A percentile compares a stretch with the other conserved stretches of the same genome.
These are phyloP conservation scores for Fusarium pseudoanthophilum DNA, from an alignment of 2,329 filamentous ascomycete species.

Conservation along the genomic window DNA sequence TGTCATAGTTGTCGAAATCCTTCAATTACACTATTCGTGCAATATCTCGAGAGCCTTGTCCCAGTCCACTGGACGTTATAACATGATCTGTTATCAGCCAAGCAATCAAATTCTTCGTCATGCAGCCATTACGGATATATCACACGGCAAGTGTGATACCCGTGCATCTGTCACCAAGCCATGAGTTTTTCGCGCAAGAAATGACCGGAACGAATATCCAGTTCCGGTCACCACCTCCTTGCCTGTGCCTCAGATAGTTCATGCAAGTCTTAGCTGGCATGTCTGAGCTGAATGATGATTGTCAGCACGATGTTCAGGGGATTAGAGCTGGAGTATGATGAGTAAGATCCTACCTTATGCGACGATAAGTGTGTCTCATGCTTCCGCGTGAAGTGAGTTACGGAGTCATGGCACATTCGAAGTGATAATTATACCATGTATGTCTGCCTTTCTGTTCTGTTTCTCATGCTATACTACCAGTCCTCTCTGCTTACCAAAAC, in stretches of 20 bases:
- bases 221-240: constrained; percentile 2
- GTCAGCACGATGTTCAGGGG: constrained; percentile 14
- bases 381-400: background rate
- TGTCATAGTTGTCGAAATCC: background rate
- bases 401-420: constrained; percentile 7
- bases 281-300: background rate
- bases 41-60: background rate
- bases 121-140: constrained; percentile 13
- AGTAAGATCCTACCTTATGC: background rate
- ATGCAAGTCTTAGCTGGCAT: constrained; percentile 17
- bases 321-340: background rate
- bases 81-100: background rate
- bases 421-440: constrained; percentile 15
- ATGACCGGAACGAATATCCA: background rate
- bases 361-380: background rate
- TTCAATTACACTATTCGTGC: background rate
- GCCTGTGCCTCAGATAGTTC: constrained; percentile 14
- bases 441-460: constrained; percentile 25
- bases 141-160: constrained; percentile 20
- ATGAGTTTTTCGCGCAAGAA: constrained; percentile 3
- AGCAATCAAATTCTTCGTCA: constrained; percentile 4
- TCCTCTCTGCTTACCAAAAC: constrained; percentile 10
- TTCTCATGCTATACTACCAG: constrained; percentile 3
- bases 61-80: background rate
- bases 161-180: constrained; percentile 16